phyloP scores from a whole-genome alignment of 1,284 basidiomycete genomes.

The Cutaneotrichosporon sp. region DNA sequence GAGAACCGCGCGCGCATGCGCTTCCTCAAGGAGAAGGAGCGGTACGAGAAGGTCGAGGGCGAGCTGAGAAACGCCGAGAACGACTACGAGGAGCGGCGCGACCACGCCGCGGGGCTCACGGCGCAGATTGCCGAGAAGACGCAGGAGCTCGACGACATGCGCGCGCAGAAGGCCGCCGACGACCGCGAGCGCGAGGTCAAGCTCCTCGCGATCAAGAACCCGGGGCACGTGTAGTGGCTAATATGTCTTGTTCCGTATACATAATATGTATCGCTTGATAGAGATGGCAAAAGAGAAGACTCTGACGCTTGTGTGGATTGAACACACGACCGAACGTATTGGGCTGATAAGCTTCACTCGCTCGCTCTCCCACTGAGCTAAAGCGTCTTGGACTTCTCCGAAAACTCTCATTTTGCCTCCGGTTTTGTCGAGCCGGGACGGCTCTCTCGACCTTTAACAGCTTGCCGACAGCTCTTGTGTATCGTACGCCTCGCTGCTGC shows the following conservation, averaged over 20 bases:
- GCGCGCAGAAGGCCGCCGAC: conserved; percentile 55
- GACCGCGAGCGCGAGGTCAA: conserved; percentile 56
- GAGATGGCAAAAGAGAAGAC: not conserved
- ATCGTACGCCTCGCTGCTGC: not conserved
- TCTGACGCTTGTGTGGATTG: conserved; percentile 2
- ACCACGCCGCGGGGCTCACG: conserved; percentile 49
- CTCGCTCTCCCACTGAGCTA: conserved; percentile 1
- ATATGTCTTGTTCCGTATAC: not conserved
- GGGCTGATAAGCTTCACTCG: not conserved
- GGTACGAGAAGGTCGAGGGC: conserved; percentile 51
- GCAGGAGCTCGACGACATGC: conserved; percentile 54
- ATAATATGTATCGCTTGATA: not conserved
- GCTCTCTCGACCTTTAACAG: too few species aligned
- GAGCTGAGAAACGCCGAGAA: conserved; percentile 52
- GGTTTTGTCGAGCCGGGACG: too few species aligned
- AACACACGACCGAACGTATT: conserved; percentile 2
- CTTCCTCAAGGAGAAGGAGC: conserved; percentile 55
- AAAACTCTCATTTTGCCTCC: not conserved
- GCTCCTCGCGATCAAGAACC: conserved; percentile 52
- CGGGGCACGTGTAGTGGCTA: conserved; percentile 45
- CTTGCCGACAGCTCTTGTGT: too few species aligned
- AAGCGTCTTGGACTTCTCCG: not conserved
- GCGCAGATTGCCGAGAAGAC: conserved; percentile 51
- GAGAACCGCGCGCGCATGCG: conserved; percentile 55
- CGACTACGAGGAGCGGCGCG: conserved; percentile 52